phyloP scores from a whole-genome alignment of 176 grass and related monocot genomes.

The Bolboschoenus planiculmis region DNA sequence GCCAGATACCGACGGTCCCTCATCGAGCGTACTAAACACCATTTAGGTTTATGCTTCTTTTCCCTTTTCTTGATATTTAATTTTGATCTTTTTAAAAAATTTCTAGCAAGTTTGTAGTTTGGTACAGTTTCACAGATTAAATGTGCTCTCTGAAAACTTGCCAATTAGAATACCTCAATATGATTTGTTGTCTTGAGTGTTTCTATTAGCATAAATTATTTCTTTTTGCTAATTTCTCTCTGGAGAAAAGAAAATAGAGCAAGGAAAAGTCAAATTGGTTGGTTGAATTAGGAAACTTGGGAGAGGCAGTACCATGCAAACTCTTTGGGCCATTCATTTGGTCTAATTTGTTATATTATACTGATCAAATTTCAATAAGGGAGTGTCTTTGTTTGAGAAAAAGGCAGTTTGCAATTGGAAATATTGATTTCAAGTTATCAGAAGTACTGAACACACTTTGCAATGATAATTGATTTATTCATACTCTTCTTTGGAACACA shows the following conservation, averaged over 20 bases:
- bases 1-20: conserved; percentile 58
- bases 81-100: not conserved
- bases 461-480: not conserved
- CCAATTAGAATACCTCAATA: not conserved
- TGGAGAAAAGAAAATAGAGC: not conserved
- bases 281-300: too few species aligned
- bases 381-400: not conserved
- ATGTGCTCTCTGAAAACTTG: not conserved
- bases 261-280: not conserved
- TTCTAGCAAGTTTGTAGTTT: not conserved
- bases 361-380: not conserved
- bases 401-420: not conserved
- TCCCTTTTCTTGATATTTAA: not conserved
- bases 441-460: not conserved
- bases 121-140: not conserved
- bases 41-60: conserved; percentile 43
- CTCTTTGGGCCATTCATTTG: not conserved
- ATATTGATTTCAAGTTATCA: not conserved
- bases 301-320: not conserved
- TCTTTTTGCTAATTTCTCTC: not conserved
- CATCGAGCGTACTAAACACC: conserved; percentile 73
- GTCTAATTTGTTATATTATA: not conserved
- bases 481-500: not conserved
- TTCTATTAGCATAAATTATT: not conserved
- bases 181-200: not conserved